phyloP scores from a whole-genome alignment of 768 basidiomycete genomes.

The Mycena latifolia region DNA sequence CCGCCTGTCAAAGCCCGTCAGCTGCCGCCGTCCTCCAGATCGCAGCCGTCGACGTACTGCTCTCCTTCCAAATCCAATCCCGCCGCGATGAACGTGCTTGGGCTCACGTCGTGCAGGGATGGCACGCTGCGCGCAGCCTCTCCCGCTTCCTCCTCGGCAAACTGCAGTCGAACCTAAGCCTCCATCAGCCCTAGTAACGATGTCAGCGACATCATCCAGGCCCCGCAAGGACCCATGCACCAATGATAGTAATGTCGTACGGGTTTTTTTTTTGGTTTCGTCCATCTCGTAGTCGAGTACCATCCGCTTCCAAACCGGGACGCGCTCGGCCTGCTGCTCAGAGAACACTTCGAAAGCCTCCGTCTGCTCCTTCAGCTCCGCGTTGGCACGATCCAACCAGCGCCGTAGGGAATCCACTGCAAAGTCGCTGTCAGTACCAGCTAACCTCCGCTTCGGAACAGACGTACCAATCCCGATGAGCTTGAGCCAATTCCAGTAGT shows the following conservation, averaged over 20 bases:
- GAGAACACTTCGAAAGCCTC: conserved; percentile 5
- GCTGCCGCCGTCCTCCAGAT: no score
- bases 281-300: no score
- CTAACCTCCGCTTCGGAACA: no score
- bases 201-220: no score
- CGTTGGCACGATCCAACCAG: not conserved
- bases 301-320: no score
- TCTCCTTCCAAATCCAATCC: conserved; percentile 11
- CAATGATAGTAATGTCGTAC: no score
- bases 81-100: not conserved
- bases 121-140: conserved; percentile 1
- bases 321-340: no score
- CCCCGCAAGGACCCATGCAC: no score
- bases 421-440: not conserved
- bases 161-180: no score
- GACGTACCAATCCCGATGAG: conserved; percentile 38
- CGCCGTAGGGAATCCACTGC: not conserved
- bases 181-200: no score
- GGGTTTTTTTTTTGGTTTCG: no score
- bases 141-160: no score
- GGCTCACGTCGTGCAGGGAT: conserved; percentile 7
- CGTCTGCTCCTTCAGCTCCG: not conserved
- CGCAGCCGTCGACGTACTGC: conserved; percentile 16
- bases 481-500: conserved; percentile 44
- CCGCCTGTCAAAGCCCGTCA: not conserved